These are phyloP conservation scores for Cystobasidium ongulense DNA, from an alignment of 768 basidiomycete genomes.

Conservation along the genomic window DNA sequence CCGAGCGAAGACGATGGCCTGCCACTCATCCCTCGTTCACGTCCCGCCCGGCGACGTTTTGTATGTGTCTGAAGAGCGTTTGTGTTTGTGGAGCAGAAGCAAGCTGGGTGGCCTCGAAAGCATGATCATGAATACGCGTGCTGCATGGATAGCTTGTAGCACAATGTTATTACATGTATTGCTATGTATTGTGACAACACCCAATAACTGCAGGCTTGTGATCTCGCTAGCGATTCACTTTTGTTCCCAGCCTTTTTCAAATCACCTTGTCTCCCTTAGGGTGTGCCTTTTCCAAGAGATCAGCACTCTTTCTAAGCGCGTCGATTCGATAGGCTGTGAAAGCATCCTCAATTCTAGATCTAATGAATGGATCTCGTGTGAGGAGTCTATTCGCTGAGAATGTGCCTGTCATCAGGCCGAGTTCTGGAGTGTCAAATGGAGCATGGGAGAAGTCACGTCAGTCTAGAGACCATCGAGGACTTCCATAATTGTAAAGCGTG, in stretches of 20 bases:
- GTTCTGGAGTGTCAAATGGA: background rate
- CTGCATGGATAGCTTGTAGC: too few species aligned
- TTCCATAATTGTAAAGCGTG: background rate
- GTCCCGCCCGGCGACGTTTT: background rate
- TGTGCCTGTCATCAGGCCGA: constrained; percentile 21
- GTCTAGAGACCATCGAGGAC: background rate
- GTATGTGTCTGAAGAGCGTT: background rate
- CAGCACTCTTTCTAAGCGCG: constrained; percentile 5
- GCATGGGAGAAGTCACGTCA: background rate
- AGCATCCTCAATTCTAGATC: constrained; percentile 11
- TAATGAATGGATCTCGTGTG: background rate
- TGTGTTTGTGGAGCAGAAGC: background rate
- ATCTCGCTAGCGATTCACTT: too few species aligned
- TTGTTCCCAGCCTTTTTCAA: background rate
- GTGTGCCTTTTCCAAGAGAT: background rate
- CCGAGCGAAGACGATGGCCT: constrained; percentile 4
- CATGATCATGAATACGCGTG: too few species aligned
- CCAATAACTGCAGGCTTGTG: too few species aligned
- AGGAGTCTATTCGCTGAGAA: background rate
- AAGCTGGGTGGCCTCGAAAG: background rate
- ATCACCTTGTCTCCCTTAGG: background rate
- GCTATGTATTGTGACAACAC: too few species aligned
- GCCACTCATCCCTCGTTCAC: background rate
- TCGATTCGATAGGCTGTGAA: constrained; percentile 23
- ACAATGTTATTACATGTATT: too few species aligned